Conservation (phyloP, 495 filamentous ascomycete genomes). For the Halenospora varia region DNA sequence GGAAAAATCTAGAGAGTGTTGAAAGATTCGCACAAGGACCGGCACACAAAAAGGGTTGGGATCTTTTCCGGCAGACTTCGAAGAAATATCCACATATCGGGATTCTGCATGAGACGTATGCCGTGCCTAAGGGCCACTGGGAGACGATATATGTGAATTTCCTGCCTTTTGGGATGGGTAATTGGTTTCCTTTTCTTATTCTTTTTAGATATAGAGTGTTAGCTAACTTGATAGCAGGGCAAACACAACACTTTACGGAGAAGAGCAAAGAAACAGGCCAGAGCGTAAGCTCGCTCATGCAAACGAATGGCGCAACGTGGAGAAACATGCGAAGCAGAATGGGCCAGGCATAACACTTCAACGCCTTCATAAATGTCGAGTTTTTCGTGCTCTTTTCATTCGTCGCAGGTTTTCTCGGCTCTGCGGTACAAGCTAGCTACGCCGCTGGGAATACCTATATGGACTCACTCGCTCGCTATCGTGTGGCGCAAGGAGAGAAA, state of each 20-base stretch:
- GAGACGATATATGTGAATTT: not conserved
- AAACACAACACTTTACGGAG: not conserved
- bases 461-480: slow-evolving; percentile 44
- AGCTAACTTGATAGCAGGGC: not conserved
- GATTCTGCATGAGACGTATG: not conserved
- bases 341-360: not conserved
- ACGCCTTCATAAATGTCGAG: slow-evolving; percentile 35
- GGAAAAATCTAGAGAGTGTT: not conserved
- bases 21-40: not conserved
- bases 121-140: not conserved
- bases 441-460: slow-evolving; percentile 58
- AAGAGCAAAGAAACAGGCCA: not conserved
- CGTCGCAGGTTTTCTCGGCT: slow-evolving; percentile 53
- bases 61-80: not conserved
- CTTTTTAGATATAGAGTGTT: not conserved
- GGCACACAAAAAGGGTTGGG: not conserved
- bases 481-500: slow-evolving; percentile 38
- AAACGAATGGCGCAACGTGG: not conserved
- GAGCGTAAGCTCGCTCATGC: not conserved
- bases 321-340: not conserved
- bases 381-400: slow-evolving; percentile 65
- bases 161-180: not conserved
- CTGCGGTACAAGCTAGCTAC: slow-evolving; percentile 56
- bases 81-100: not conserved
- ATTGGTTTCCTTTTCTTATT: not conserved